A percentile compares a stretch with the other conserved stretches of the same genome.
Conservation (phyloP, 257 asterid genomes). For the Coffea eugenioides region DNA sequence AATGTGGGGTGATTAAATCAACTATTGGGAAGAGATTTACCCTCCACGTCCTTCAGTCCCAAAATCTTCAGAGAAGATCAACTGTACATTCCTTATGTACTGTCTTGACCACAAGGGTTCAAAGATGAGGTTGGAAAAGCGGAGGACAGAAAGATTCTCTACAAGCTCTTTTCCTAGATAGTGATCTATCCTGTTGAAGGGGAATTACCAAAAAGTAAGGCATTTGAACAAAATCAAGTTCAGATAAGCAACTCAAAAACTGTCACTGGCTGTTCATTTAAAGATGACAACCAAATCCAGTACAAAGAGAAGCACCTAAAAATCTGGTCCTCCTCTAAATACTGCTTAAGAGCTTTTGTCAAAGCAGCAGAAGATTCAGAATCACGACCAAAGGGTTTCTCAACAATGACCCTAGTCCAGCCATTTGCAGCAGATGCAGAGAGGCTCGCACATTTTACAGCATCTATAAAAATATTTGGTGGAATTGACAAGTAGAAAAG, state of each 20-base stretch:
- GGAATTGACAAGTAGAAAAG: conserved; percentile 95
- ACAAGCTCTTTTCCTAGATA: conserved; percentile 98
- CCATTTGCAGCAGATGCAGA: conserved; percentile 85
- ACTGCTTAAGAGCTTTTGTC: conserved; percentile 80
- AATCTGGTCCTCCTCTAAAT: conserved; percentile 86
- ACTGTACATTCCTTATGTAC: conserved; percentile 89
- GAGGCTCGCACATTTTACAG: conserved; percentile 85
- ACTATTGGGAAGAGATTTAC: conserved; percentile 40
- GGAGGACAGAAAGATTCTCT: conserved; percentile 93
- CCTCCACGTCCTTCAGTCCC: conserved; percentile 99
- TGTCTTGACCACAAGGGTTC: conserved; percentile 98
- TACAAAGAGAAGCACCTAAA: conserved; percentile 49
- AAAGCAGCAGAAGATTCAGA: conserved; percentile 92
- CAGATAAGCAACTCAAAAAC: background rate
- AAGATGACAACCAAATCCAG: conserved; percentile 1
- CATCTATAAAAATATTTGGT: conserved; percentile 84
- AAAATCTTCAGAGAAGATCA: conserved; percentile 94
- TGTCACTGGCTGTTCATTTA: background rate
- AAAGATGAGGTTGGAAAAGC: conserved; percentile 88
- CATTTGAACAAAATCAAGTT: background rate
- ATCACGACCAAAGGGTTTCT: conserved; percentile 98
- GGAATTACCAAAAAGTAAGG: conserved; percentile 4
- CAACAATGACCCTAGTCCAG: conserved; percentile 97
- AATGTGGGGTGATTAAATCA: conserved; percentile 2
- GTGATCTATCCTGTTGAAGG: conserved; percentile 80